Evolutionary conservation across 352 stramenopile species (phyloP).

Genomic region (Phytophthora vignae): DNA sequence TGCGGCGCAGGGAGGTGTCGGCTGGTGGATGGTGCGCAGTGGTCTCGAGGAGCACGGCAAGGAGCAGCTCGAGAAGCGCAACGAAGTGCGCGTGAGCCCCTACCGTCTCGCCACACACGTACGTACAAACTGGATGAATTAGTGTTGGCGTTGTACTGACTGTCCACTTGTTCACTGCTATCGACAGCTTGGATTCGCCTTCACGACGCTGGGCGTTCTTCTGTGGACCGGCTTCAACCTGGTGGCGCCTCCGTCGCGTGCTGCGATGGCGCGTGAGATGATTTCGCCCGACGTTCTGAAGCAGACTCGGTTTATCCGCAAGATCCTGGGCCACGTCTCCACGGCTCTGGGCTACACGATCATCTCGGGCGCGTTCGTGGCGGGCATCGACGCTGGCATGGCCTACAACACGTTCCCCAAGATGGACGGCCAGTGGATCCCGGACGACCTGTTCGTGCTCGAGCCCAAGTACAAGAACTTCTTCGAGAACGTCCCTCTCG

Average conservation of each 20-base stretch:
- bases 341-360: constrained; percentile 85
- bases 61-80: constrained; percentile 77
- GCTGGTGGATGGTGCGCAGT: constrained; percentile 99
- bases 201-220: constrained; percentile 96
- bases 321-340: constrained; percentile 65
- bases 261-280: constrained; percentile 74
- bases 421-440: constrained; percentile 96
- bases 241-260: constrained; percentile 76
- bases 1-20: constrained; percentile 86
- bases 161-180: neutral
- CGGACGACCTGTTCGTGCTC: constrained; percentile 92
- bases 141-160: constrained; percentile 3
- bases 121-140: constrained; percentile 23
- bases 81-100: constrained; percentile 97
- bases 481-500: constrained; percentile 98
- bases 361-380: constrained; percentile 95
- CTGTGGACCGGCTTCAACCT: constrained; percentile 96
- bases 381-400: constrained; percentile 98
- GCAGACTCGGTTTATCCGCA: constrained; percentile 68
- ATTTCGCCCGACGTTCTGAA: constrained; percentile 82
- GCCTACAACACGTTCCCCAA: constrained; percentile 99
- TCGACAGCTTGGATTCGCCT: constrained; percentile 94
- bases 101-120: constrained; percentile 97
- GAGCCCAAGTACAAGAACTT: constrained; percentile 95
- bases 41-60: constrained; percentile 95